phyloP scores from a whole-genome alignment of 257 asterid genomes.

The Eustoma russellianum region DNA sequence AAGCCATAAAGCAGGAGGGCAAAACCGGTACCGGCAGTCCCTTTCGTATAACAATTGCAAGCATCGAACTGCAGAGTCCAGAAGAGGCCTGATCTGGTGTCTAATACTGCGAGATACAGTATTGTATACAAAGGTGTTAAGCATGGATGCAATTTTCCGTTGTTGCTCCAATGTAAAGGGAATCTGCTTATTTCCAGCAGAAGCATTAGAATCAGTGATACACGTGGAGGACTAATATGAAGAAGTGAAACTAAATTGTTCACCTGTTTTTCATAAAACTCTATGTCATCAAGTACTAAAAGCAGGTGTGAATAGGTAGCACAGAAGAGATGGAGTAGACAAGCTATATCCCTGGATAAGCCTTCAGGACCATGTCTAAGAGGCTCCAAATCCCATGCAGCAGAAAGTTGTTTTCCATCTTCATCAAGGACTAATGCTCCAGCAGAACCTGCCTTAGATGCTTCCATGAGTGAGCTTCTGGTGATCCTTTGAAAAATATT shows the following conservation, averaged over 20 bases:
- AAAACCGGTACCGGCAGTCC: conserved; percentile 84
- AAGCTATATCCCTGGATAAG: conserved; percentile 51
- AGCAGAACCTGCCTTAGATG: conserved; percentile 22
- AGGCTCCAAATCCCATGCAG: conserved; percentile 63
- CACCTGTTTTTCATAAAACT: conserved; percentile 92
- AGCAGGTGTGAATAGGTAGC: conserved; percentile 82
- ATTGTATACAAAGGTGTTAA: conserved; percentile 75
- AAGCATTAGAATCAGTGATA: conserved; percentile 1
- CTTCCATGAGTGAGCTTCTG: conserved; percentile 46
- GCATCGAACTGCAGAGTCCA: conserved; percentile 79
- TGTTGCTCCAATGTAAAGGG: conserved; percentile 89
- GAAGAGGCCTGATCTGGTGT: conserved; percentile 39
- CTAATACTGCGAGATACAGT: conserved; percentile 45
- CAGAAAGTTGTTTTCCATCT: conserved; percentile 41
- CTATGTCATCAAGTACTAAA: conserved; percentile 85
- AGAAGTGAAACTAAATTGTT: conserved; percentile 3
- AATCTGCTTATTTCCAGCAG: conserved; percentile 34
- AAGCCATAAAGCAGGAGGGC: conserved; percentile 88
- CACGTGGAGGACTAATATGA: background rate
- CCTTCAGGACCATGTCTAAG: conserved; percentile 79
- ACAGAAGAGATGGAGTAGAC: conserved; percentile 82
- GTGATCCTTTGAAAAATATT: conserved; percentile 61
- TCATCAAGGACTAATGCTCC: conserved; percentile 26
- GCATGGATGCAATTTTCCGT: conserved; percentile 55
- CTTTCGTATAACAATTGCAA: conserved; percentile 90